Evolutionary conservation across 148 eudicot genomes (phyloP).

Genomic region (Limonium bicolor): DNA sequence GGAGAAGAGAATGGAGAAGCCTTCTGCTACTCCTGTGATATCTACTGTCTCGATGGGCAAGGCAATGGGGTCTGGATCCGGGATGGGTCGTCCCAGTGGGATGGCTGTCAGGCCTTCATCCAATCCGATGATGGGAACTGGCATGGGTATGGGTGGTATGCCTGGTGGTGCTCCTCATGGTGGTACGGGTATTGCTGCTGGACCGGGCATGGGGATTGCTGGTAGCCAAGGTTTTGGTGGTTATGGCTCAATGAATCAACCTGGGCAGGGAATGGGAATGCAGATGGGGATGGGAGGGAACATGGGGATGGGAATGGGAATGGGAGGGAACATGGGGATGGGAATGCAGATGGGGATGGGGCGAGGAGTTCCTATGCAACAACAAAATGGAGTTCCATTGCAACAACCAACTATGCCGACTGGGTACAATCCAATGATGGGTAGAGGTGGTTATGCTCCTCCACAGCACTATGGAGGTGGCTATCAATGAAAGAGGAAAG

Average conservation of each 20-base stretch:
- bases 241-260: slow-evolving; percentile 12
- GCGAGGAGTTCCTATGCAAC: slow-evolving; percentile 51
- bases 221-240: too few relatives aligned
- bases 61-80: slow-evolving; percentile 98
- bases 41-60: slow-evolving; percentile 81
- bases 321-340: slow-evolving; percentile 13
- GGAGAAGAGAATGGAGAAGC: slow-evolving; percentile 94
- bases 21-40: slow-evolving; percentile 30
- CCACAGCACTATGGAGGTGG: slow-evolving; percentile 83
- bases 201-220: slow-evolving; percentile 15
- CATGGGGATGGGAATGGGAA: slow-evolving; percentile 23
- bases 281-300: slow-evolving; percentile 19
- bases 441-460: slow-evolving; percentile 52
- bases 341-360: slow-evolving; percentile 32
- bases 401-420: slow-evolving; percentile 28
- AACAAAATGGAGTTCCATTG: slow-evolving; percentile 24
- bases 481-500: slow-evolving; percentile 23
- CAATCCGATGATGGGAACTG: slow-evolving; percentile 43
- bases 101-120: slow-evolving; percentile 41
- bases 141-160: slow-evolving; percentile 22
- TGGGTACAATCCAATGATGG: slow-evolving; percentile 73
- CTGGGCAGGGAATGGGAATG: slow-evolving; percentile 11
- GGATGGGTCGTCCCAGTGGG: slow-evolving; percentile 80
- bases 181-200: slow-evolving; percentile 16
- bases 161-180: slow-evolving; percentile 21